Conservation (phyloP, 495 filamentous ascomycete genomes). For the Xylaria telfairii region DNA sequence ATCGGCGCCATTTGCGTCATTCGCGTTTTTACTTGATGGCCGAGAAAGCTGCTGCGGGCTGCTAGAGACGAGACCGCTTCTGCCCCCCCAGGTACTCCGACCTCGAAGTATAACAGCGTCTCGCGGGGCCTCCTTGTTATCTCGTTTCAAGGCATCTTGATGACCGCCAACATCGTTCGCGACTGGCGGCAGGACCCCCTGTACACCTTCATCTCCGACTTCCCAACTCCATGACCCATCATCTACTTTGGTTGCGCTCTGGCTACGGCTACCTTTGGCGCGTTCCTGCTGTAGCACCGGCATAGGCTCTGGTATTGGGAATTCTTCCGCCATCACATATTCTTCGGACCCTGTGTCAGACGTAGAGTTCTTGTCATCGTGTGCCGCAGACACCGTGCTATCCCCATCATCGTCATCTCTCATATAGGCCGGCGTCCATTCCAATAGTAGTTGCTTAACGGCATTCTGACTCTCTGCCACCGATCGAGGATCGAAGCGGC, state of each 20-base stretch:
- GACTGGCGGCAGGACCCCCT: not conserved
- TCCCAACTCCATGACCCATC: not conserved
- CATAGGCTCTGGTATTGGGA: no score
- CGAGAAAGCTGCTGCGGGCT: not conserved
- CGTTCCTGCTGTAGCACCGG: not conserved
- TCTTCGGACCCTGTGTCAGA: not conserved
- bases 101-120: not conserved
- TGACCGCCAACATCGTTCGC: not conserved
- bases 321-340: conserved; percentile 1
- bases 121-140: not conserved
- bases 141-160: not conserved
- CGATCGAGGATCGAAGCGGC: not conserved
- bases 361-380: not conserved
- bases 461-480: not conserved
- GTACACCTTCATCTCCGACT: not conserved
- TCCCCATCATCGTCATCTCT: not conserved
- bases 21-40: not conserved
- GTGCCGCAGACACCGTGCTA: not conserved
- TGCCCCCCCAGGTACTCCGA: not conserved
- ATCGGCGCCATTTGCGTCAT: not conserved
- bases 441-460: not conserved
- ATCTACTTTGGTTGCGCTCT: not conserved
- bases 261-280: not conserved
- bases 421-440: conserved; percentile 1
- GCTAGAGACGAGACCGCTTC: not conserved